A percentile compares a stretch with the other conserved stretches of the same genome.
phyloP scores from a whole-genome alignment of 306 rosid genomes.

The Parietaria judaica region DNA sequence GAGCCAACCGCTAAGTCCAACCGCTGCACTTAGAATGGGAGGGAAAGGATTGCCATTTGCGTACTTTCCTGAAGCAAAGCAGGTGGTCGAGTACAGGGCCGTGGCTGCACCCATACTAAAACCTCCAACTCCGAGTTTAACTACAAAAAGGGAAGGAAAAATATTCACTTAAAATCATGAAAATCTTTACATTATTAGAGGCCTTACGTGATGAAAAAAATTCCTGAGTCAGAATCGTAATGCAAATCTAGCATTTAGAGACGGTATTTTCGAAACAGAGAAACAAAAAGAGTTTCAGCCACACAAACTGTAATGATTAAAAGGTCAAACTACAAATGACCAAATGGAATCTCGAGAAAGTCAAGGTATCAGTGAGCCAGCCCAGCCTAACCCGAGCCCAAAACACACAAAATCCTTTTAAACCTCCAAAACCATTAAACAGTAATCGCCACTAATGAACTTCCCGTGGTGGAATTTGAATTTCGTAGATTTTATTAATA shows the following conservation, averaged over 20 bases:
- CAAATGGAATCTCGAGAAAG: neutral
- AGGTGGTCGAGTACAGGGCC: constrained; percentile 77
- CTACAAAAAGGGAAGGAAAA: constrained; percentile 29
- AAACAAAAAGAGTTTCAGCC: neutral
- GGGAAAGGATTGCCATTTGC: constrained; percentile 68
- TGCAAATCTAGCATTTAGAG: neutral
- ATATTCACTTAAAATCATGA: constrained; percentile 10
- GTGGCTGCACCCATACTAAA: constrained; percentile 99
- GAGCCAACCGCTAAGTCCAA: constrained; percentile 99
- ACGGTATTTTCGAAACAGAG: neutral
- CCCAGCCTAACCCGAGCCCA: no score
- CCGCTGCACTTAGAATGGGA: constrained; percentile 65
- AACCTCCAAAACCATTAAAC: no score
- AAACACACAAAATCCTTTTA: no score
- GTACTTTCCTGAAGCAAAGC: constrained; percentile 57
- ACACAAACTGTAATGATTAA: neutral
- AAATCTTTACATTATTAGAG: neutral
- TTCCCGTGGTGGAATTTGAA: no score
- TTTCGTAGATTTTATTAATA: no score
- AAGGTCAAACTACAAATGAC: constrained; percentile 1
- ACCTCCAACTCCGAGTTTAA: constrained; percentile 95
- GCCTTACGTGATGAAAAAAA: neutral
- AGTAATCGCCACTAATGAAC: no score
- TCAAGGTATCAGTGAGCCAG: no score
- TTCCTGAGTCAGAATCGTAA: neutral